A percentile compares a stretch with the other conserved stretches of the same genome.
Evolutionary conservation across 495 filamentous ascomycete species (phyloP).

Genomic region (Paragyromitra xinjiangensis): DNA sequence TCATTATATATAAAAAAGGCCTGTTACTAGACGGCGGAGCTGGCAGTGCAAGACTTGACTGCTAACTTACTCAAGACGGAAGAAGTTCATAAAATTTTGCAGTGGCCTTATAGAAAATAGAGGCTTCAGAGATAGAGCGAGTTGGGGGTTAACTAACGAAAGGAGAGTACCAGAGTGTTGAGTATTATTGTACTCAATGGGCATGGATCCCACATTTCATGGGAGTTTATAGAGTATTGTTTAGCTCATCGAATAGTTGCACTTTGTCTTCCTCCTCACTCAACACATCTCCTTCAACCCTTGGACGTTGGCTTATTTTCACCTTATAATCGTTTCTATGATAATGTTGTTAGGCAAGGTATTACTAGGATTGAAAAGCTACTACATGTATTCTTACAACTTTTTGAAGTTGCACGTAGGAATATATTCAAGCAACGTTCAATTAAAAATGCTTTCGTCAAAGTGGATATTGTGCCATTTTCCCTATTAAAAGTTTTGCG

Average conservation of each 20-base stretch:
- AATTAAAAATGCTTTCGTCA: neutral
- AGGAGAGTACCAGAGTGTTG: too few species aligned
- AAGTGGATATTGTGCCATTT: neutral
- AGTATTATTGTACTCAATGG: too few species aligned
- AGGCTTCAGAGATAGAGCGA: too few species aligned
- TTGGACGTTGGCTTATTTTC: slow-evolving; percentile 9
- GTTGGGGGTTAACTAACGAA: too few species aligned
- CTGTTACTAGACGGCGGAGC: too few species aligned
- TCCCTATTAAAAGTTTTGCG: neutral
- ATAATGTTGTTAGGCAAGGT: neutral
- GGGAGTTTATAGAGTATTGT: slow-evolving; percentile 11
- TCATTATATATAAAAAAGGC: too few species aligned
- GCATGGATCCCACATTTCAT: neutral
- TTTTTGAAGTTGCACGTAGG: neutral
- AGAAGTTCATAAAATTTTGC: too few species aligned
- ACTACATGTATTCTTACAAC: neutral
- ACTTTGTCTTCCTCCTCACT: neutral
- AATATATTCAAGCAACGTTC: neutral
- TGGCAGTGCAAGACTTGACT: too few species aligned
- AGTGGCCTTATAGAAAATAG: too few species aligned
- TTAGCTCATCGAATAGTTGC: neutral
- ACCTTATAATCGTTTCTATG: neutral
- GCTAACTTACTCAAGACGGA: too few species aligned
- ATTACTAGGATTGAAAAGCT: neutral
- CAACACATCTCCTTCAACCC: slow-evolving; percentile 8